phyloP scores from a whole-genome alignment of 768 basidiomycete species.

The Auriscalpium microsporum region DNA sequence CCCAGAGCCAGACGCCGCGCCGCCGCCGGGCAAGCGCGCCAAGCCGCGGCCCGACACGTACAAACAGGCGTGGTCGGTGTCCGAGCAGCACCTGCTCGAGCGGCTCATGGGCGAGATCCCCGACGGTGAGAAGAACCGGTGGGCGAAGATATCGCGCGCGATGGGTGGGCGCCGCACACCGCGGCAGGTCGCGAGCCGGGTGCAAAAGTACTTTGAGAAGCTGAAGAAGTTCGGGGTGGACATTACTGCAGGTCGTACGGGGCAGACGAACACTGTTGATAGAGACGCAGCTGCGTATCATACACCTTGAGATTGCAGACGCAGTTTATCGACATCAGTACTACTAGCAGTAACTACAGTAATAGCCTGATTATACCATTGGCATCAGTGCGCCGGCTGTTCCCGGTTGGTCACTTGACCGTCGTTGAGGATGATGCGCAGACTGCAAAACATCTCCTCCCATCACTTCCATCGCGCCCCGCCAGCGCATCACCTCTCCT shows the following conservation, averaged over 20 bases:
- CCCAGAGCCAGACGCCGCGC: background rate
- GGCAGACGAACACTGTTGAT: no score
- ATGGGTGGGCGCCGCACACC: slow-evolving; percentile 75
- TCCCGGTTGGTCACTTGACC: background rate
- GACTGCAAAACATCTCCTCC: background rate
- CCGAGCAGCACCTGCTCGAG: slow-evolving; percentile 72
- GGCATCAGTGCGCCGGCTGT: background rate
- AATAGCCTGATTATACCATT: no score
- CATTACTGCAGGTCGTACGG: slow-evolving; percentile 10
- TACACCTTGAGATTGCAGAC: no score
- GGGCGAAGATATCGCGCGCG: slow-evolving; percentile 73
- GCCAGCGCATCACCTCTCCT: slow-evolving; percentile 12
- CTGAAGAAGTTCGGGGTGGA: slow-evolving; percentile 64
- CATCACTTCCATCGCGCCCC: background rate
- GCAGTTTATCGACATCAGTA: no score
- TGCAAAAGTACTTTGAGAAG: slow-evolving; percentile 85
- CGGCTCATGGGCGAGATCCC: slow-evolving; percentile 68
- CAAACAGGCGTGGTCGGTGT: slow-evolving; percentile 70
- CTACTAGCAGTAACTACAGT: no score
- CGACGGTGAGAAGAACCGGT: slow-evolving; percentile 67
- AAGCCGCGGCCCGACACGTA: slow-evolving; percentile 65
- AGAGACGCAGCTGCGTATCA: no score
- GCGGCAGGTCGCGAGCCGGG: slow-evolving; percentile 79
- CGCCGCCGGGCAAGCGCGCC: background rate
- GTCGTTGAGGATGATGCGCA: no score